Base-by-base conservation (phyloP, 495 filamentous ascomycete species). In the Daldinia grandis region DNA sequence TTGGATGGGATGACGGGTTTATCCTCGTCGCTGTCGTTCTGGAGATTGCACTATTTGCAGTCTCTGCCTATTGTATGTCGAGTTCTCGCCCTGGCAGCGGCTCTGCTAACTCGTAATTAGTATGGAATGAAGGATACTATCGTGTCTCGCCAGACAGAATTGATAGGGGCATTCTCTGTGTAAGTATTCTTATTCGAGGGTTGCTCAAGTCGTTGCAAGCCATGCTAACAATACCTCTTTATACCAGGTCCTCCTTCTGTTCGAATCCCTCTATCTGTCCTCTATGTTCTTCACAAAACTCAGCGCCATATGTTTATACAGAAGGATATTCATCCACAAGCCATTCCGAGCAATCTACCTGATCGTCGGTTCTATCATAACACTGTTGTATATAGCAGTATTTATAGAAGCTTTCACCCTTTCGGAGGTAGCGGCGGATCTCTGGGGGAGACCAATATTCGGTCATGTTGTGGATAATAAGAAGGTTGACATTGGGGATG, bases 291-390 rank as follows among this genome's bases (percentile, higher is more conserved):
- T 78, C 71, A 69, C 75, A 33, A 82, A 82, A 47, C 47, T 80
- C 25, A 77, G 78, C 28, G 78, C 81, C 44, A 49, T 83, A 8
- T 64, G 65, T 8, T 75, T 83, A 37, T 83, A 83, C 70, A 76
- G 78, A 28, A 75, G 78, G 53, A 69, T 82, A 31, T 81, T 83
- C 58, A 69, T 70, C 37, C 17, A 66, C 8, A 44, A 50, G 6
- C 40, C n/a, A 40, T 68, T 64, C 50, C 19, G 24, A 15, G 1
- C 37, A 8, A 3, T 51, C 3, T 69, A 65, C 54, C 66, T 74
- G 42, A 37, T 78, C n/a, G 25, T 80, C 12, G 71, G 40, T 19
- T 38, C 75, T 27, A 74, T 78, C 30, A 55, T 76, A 38, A 6
- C 70, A 49, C 8, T 71, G 0, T 1, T 63, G 15, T 71, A 66